Percentiles rank a stretch among this genome's conserved stretches.
Conservation (phyloP, 179 eudicot species). For the Pouteria campechiana region DNA sequence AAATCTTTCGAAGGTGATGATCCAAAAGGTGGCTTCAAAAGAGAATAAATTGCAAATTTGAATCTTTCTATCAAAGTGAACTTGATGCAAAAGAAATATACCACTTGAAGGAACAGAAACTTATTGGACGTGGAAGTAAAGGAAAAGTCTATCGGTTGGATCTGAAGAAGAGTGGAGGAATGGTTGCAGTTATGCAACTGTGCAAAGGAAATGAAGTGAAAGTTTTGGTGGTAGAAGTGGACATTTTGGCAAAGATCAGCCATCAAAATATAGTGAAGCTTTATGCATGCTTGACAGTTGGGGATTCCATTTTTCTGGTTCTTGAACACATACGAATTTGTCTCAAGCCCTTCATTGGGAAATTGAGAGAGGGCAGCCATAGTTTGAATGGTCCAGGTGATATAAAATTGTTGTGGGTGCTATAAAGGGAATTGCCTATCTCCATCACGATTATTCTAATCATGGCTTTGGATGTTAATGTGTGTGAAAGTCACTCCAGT, state of each 20-base stretch:
- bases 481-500: too few species aligned
- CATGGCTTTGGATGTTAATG: too few species aligned
- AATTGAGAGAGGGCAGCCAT: slow-evolving; percentile 32
- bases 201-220: slow-evolving; percentile 36
- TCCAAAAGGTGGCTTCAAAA: slow-evolving; percentile 17
- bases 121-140: slow-evolving; percentile 73
- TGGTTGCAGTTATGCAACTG: slow-evolving; percentile 74
- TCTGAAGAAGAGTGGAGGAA: slow-evolving; percentile 42
- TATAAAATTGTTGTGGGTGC: slow-evolving; percentile 75
- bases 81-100: slow-evolving; percentile 63
- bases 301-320: slow-evolving; percentile 52
- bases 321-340: slow-evolving; percentile 75
- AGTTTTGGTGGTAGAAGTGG: slow-evolving; percentile 52
- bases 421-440: slow-evolving; percentile 72
- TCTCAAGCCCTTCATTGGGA: slow-evolving; percentile 47
- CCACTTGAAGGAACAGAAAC: slow-evolving; percentile 39
- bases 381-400: slow-evolving; percentile 62
- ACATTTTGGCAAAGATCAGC: slow-evolving; percentile 66
- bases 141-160: slow-evolving; percentile 85
- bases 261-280: slow-evolving; percentile 78
- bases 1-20: slow-evolving; percentile 7
- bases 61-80: slow-evolving; percentile 62
- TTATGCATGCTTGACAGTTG: slow-evolving; percentile 58
- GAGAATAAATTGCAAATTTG: slow-evolving; percentile 51
- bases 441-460: slow-evolving; percentile 89